Conservation (phyloP, 2,329 filamentous ascomycete genomes). For the Dactylellina haptotyla region DNA sequence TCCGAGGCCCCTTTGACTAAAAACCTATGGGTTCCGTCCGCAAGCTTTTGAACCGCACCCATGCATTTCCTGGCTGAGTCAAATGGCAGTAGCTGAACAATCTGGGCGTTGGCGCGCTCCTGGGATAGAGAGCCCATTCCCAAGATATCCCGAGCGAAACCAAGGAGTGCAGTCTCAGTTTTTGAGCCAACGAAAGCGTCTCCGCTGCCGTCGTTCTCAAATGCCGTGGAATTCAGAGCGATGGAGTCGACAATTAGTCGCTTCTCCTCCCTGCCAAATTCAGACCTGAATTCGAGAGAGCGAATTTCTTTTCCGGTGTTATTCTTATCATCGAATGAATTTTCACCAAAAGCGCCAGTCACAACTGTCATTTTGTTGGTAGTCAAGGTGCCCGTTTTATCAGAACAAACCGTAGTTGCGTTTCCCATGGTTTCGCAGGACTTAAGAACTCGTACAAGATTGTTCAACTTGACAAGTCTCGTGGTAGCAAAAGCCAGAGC, state of each 20-base stretch:
- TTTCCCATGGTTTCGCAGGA: constrained; percentile 79
- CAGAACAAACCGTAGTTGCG: constrained; percentile 79
- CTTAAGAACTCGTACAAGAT: constrained; percentile 72
- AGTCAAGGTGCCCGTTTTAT: constrained; percentile 79
- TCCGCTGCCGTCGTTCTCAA: constrained; percentile 72
- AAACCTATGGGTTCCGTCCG: constrained; percentile 67
- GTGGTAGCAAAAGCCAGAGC: constrained; percentile 75
- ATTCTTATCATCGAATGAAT: constrained; percentile 57
- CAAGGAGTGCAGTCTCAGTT: constrained; percentile 78
- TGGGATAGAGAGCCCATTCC: constrained; percentile 71
- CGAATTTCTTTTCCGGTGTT: constrained; percentile 64
- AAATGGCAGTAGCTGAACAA: constrained; percentile 70
- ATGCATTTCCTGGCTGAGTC: constrained; percentile 75
- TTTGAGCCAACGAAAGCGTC: constrained; percentile 77
- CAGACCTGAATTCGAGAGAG: constrained; percentile 67
- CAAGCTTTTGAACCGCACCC: constrained; percentile 69
- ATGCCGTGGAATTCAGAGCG: constrained; percentile 75
- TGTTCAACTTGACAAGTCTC: constrained; percentile 75
- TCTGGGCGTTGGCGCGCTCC: constrained; percentile 71
- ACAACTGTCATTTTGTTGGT: constrained; percentile 66
- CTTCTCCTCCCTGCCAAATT: constrained; percentile 67
- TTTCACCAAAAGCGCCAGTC: constrained; percentile 60
- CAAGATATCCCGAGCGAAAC: constrained; percentile 73
- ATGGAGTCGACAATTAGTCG: constrained; percentile 71
- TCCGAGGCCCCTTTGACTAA: constrained; percentile 74